Base-by-base conservation (phyloP, 208 protist genomes). In the Zelonia costaricensis region DNA sequence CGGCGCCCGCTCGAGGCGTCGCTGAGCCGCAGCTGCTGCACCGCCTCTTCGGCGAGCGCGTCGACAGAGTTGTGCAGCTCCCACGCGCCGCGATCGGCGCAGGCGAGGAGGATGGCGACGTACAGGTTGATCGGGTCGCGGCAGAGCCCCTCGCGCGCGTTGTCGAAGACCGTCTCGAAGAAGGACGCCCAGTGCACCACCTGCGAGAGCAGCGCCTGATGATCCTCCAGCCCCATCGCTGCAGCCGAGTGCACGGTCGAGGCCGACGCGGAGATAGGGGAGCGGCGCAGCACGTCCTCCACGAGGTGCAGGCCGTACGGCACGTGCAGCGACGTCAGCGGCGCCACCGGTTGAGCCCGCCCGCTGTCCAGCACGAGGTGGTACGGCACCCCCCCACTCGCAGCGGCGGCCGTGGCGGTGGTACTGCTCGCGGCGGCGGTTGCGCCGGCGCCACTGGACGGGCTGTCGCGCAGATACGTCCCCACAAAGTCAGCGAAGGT, bases 131-230 rank as follows among this genome's bases (percentile, higher is more conserved):
- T 3, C 16, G 74, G 71, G 9, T 86, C 76, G 15, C 71, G 49
- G 62, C 76, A 82, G 5, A 77, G 55, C 7, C 66, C 72, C 27
- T 76, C 70, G 18, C 53, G 73, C 4, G 67, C 61, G 30, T 47
- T 33, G 57, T 86, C 80, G 48, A 78, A 82, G 68, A 67, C 60
- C 9, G 20, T 28, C 25, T 54, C 43, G 42, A 86, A 86, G 62
- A 86, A 82, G 39, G 18, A 35, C 0, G 53, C 36, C 76, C 80
- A 86, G 45, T 82, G 76, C n/a, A 62, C 60, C 25, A 72, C 58
- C 13, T 86, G 67, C 2, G 47, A 71, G 27, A 71, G 25, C 25
- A 74, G 49, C 20, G 60, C 68, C 27, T 66, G 68, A 18, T 69
- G 54, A 1, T 38, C 45, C 33, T 74, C 68, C 6, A 69, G 49